Base-by-base conservation (phyloP, 768 basidiomycete species). In the Pleurotus sapidus region DNA sequence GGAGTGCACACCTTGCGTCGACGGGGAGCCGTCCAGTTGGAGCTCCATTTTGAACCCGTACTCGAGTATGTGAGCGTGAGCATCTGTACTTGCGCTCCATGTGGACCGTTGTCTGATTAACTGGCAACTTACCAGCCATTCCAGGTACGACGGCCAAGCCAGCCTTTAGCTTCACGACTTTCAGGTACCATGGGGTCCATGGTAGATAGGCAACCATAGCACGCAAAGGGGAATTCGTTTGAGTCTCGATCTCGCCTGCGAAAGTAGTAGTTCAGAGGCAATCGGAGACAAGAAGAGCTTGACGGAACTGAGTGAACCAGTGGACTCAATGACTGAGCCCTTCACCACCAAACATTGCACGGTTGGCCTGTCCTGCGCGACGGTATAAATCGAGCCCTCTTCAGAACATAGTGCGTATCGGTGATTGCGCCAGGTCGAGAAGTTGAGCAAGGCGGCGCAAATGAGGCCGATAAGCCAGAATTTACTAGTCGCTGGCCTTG, bases 31-130 rank as follows among this genome's bases (percentile, higher is more conserved):
- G n/a, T 78, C 72, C 1, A 95, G 73, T 45, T 84, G 79, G 3
- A 94, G 80, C 55, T 87, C 79, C 69, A 74, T 75, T 68, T 84
- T 87, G 60, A 82, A 84, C 1, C 93, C 93, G 61, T 92, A 89
- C 27, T 83, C 76, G 34, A 93, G 65, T 17, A 93, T 71, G 66
- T 95, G 93, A 0, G 86, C 91, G 69, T 94, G 92, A 0, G 91
- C 84, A 68, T 94, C 92, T 88, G 59, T 40, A 27, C 51, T 58
- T 34, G 14, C 43, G 49, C 45, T 47, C 42, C n/a, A 24, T 30
- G 14, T 39, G 8, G 47, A 18, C 15, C 15, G 18, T 1, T 15
- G 23, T 54, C 6, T n/a, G 4, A 46, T 18, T 14, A 49, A 38
- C 1, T 24, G 20, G 2, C n/a, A 2, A 3, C 68, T 20, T 65